Conservation (phyloP, 805 yeast species). For the Suhomyces vadensis region DNA sequence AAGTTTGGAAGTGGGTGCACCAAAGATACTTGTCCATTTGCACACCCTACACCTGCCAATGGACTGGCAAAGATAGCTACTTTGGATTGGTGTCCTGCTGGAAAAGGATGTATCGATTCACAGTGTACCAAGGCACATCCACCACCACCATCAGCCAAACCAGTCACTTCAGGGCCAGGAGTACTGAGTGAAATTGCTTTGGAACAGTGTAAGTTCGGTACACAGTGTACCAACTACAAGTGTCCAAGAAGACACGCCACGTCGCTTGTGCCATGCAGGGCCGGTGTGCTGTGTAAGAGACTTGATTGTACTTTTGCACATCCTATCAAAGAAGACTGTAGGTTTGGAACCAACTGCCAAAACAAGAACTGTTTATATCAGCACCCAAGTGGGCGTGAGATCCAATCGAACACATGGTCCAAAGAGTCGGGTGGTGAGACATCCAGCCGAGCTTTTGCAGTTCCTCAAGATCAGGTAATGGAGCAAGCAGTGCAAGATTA, state of each 20-base stretch:
- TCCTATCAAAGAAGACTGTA: conserved; percentile 77
- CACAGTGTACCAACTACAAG: conserved; percentile 69
- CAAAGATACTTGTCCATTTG: conserved; percentile 80
- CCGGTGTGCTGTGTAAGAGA: conserved; percentile 75
- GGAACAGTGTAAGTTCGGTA: conserved; percentile 82
- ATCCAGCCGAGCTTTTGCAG: conserved; percentile 65
- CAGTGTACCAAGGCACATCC: conserved; percentile 79
- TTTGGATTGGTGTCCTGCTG: conserved; percentile 75
- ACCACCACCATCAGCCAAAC: conserved; percentile 55
- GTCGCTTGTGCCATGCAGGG: conserved; percentile 72
- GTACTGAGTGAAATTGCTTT: conserved; percentile 48
- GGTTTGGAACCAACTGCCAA: conserved; percentile 73
- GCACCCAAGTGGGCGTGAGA: conserved; percentile 77
- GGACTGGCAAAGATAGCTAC: conserved; percentile 66
- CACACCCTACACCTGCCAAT: conserved; percentile 89
- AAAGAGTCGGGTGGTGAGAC: conserved; percentile 23
- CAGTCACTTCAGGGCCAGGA: conserved; percentile 11
- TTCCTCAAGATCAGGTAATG: conserved; percentile 70
- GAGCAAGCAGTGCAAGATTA: conserved; percentile 41
- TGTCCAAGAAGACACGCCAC: conserved; percentile 88
- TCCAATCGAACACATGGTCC: conserved; percentile 38
- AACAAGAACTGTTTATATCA: conserved; percentile 69
- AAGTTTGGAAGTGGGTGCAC: conserved; percentile 76
- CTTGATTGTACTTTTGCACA: conserved; percentile 82
- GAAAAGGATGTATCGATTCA: conserved; percentile 61